These are phyloP conservation scores for Penicillium sp. DNA, from an alignment of 2,329 filamentous ascomycete genomes.

Conservation along the genomic window DNA sequence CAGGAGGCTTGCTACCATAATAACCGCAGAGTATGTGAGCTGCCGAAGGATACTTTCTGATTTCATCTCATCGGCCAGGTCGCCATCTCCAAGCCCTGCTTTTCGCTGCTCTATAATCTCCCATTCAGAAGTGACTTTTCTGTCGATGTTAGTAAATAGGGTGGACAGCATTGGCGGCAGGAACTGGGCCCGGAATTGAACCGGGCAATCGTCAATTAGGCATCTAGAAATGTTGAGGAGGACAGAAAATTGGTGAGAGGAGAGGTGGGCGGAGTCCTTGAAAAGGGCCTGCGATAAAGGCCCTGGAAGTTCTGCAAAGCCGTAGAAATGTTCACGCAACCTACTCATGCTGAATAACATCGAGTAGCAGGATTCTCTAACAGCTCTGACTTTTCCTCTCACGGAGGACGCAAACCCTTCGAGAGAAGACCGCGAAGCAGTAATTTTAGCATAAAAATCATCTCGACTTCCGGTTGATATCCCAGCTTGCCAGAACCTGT, in stretches of 20 bases:
- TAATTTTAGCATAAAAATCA: slow-evolving; percentile 91
- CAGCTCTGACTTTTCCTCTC: slow-evolving; percentile 82
- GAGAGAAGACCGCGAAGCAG: slow-evolving; percentile 84
- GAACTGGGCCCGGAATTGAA: slow-evolving; percentile 76
- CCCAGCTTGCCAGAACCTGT: slow-evolving; percentile 97
- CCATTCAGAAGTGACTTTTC: slow-evolving; percentile 89
- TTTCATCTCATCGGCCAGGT: slow-evolving; percentile 95
- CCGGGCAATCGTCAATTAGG: slow-evolving; percentile 89
- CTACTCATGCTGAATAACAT: slow-evolving; percentile 93
- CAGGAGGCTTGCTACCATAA: slow-evolving; percentile 87
- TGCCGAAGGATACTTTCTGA: slow-evolving; percentile 93
- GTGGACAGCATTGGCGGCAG: slow-evolving; percentile 80
- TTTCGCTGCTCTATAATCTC: slow-evolving; percentile 67
- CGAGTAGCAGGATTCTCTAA: slow-evolving; percentile 91
- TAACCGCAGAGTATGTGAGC: slow-evolving; percentile 87
- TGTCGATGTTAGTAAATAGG: slow-evolving; percentile 84
- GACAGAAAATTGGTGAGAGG: slow-evolving; percentile 92
- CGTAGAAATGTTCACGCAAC: slow-evolving; percentile 86
- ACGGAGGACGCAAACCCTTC: slow-evolving; percentile 95
- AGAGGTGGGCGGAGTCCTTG: slow-evolving; percentile 78
- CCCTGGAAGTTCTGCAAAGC: slow-evolving; percentile 79
- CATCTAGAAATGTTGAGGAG: slow-evolving; percentile 86
- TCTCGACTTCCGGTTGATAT: slow-evolving; percentile 96
- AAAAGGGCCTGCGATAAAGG: slow-evolving; percentile 86
- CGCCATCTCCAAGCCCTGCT: slow-evolving; percentile 71